Conservation (phyloP, 2,329 filamentous ascomycete species). For the Aspergillus phoenicis region DNA sequence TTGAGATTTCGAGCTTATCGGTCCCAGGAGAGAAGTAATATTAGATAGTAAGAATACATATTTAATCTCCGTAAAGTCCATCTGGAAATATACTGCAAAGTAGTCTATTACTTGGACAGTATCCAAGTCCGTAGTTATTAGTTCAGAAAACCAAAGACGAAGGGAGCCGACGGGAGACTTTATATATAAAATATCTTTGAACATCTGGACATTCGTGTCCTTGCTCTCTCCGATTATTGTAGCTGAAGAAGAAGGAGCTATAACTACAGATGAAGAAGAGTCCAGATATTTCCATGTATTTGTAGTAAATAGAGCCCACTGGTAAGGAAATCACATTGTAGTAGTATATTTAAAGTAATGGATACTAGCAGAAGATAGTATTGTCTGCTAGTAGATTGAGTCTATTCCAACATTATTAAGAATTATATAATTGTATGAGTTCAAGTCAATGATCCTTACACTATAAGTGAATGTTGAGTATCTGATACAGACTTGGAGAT, state of each 20-base stretch:
- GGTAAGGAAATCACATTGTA: not conserved
- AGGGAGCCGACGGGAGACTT: constrained; percentile 1
- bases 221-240: not conserved
- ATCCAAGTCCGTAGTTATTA: not conserved
- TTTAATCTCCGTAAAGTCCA: not conserved
- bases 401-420: too few species aligned
- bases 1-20: not conserved
- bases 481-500: too few species aligned
- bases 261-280: not conserved
- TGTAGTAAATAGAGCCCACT: not conserved
- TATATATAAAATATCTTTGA: constrained; percentile 10
- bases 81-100: not conserved
- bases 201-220: not conserved
- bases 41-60: not conserved
- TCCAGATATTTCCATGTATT: not conserved
- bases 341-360: too few species aligned
- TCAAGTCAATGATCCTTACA: too few species aligned
- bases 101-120: constrained; percentile 4
- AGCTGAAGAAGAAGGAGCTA: not conserved
- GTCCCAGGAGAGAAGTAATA: not conserved
- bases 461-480: too few species aligned
- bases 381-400: too few species aligned
- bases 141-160: constrained; percentile 5
- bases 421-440: too few species aligned
- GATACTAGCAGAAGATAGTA: too few species aligned